Evolutionary conservation across 768 basidiomycete genomes (phyloP).

Genomic region (Amanita pseudoporphyria): DNA sequence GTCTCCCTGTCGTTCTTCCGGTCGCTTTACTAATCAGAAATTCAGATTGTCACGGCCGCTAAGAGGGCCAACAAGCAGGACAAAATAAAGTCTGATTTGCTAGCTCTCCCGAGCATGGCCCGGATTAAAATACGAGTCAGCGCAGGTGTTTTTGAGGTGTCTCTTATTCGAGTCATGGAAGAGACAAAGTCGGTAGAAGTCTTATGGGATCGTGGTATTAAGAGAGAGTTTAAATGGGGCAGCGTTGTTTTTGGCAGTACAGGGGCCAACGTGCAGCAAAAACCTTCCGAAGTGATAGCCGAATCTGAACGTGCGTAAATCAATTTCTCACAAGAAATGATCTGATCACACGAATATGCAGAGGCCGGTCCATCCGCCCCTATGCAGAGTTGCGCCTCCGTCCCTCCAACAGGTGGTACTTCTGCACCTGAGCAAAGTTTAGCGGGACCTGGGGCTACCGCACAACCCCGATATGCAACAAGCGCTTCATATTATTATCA

Average conservation of each 20-base stretch:
- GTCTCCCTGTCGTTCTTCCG: constrained; percentile 19
- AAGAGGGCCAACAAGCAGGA: constrained; percentile 71
- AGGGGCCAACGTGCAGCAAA: constrained; percentile 62
- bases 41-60: constrained; percentile 61
- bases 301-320: constrained; percentile 37
- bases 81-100: constrained; percentile 59
- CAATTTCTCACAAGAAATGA: constrained; percentile 2
- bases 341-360: constrained; percentile 5
- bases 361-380: constrained; percentile 7
- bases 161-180: constrained; percentile 60
- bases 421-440: constrained; percentile 8
- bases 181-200: constrained; percentile 69
- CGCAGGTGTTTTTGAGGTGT: constrained; percentile 82
- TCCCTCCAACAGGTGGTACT: background rate
- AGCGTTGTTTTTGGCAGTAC: constrained; percentile 71
- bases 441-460: background rate
- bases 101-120: constrained; percentile 59
- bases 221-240: constrained; percentile 77
- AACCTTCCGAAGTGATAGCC: constrained; percentile 45
- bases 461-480: constrained; percentile 11
- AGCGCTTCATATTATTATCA: constrained; percentile 11
- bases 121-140: constrained; percentile 80
- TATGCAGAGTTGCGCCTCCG: constrained; percentile 6
- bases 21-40: constrained; percentile 1
- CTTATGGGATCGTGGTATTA: constrained; percentile 66